phyloP scores from a whole-genome alignment of 2,329 filamentous ascomycete species.

The Acarospora socialis region DNA sequence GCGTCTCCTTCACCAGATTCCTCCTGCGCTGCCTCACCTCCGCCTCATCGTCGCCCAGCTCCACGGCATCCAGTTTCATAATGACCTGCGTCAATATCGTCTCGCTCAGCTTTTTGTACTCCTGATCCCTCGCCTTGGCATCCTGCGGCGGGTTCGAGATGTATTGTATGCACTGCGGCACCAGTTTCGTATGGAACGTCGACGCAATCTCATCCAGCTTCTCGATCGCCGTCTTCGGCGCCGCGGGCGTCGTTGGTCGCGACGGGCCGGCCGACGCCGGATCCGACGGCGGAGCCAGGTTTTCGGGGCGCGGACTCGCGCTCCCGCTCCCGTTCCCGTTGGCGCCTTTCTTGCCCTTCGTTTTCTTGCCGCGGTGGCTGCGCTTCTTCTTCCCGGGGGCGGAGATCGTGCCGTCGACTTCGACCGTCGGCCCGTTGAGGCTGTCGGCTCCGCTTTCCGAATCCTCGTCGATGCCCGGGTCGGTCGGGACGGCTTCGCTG shows the following conservation, averaged over 20 bases:
- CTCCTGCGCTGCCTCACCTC: conserved; percentile 36
- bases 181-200: conserved; percentile 25
- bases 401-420: conserved; percentile 11
- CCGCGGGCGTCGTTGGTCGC: conserved; percentile 13
- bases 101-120: conserved; percentile 31
- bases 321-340: conserved; percentile 15
- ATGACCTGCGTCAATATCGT: conserved; percentile 29
- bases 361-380: conserved; percentile 11
- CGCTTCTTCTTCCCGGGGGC: conserved; percentile 9
- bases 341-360: conserved; percentile 13
- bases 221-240: conserved; percentile 25
- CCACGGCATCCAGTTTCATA: conserved; percentile 53
- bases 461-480: conserved; percentile 13
- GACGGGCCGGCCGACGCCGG: conserved; percentile 9
- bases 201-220: conserved; percentile 24
- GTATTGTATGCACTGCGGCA: conserved; percentile 26
- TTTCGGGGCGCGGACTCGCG: conserved; percentile 9
- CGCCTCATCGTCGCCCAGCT: conserved; percentile 52
- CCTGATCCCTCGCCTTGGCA: conserved; percentile 25
- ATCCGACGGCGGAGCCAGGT: conserved; percentile 13
- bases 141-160: conserved; percentile 27
- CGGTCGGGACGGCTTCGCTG: conserved; percentile 22
- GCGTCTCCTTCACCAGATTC: conserved; percentile 28
- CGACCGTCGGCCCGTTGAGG: conserved; percentile 9
- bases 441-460: conserved; percentile 10